Evolutionary conservation across 2,329 filamentous ascomycete species (phyloP).

Genomic region (Sporothrix phasma): DNA sequence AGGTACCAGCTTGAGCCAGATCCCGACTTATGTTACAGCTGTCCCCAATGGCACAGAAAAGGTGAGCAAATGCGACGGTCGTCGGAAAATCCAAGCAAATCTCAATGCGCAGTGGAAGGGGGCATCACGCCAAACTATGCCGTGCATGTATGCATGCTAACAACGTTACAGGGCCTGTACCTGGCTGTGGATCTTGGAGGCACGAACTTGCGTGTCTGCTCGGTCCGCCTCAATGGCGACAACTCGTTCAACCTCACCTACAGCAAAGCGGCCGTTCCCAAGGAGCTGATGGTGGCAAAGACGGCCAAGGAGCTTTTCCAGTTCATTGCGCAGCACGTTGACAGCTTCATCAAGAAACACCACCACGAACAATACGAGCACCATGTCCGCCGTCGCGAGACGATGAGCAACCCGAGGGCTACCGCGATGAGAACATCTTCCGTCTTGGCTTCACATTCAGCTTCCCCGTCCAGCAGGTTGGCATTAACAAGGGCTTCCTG

Average conservation of each 20-base stretch:
- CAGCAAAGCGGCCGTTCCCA: slow-evolving; percentile 84
- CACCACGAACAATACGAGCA: slow-evolving; percentile 78
- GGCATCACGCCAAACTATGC: neutral
- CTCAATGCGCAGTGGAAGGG: neutral
- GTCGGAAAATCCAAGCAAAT: neutral
- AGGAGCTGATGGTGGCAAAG: slow-evolving; percentile 80
- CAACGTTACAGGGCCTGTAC: slow-evolving; percentile 63
- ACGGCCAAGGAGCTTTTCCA: slow-evolving; percentile 79
- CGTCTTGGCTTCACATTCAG: slow-evolving; percentile 98
- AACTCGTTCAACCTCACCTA: slow-evolving; percentile 90
- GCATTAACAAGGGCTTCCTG: slow-evolving; percentile 88
- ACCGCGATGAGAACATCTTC: slow-evolving; percentile 68
- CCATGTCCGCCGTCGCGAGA: slow-evolving; percentile 54
- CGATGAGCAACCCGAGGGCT: slow-evolving; percentile 48
- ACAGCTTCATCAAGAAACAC: slow-evolving; percentile 75
- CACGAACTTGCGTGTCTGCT: slow-evolving; percentile 97
- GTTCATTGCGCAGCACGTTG: slow-evolving; percentile 89
- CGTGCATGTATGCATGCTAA: slow-evolving; percentile 2
- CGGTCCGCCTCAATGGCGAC: slow-evolving; percentile 85
- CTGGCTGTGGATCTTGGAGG: slow-evolving; percentile 95
- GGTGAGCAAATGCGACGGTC: slow-evolving; percentile 37
- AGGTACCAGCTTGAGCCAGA: slow-evolving; percentile 80
- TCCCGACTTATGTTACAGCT: slow-evolving; percentile 90
- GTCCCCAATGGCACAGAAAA: slow-evolving; percentile 97
- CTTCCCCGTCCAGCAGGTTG: slow-evolving; percentile 88